Percentiles rank a stretch among this genome's conserved stretches.
phyloP scores from a whole-genome alignment of 2,329 filamentous ascomycete species.

The Uncinocarpus reesii region DNA sequence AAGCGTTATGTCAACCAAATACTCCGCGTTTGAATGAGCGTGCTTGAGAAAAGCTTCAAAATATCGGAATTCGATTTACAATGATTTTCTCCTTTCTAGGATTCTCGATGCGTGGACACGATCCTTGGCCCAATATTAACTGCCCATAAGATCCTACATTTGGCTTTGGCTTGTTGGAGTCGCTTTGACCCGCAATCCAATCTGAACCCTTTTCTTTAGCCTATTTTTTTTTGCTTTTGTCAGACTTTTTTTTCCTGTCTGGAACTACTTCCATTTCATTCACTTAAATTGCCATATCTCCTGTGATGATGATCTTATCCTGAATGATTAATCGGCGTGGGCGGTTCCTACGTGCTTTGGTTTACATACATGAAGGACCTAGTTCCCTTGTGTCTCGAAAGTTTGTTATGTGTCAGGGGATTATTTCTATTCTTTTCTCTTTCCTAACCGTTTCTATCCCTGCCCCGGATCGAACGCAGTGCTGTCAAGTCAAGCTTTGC shows the following conservation, averaged over 20 bases:
- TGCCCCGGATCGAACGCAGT: neutral
- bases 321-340: conserved; percentile 20
- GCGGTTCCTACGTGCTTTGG: conserved; percentile 23
- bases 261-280: conserved; percentile 22
- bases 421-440: conserved; percentile 9
- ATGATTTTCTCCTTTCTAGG: conserved; percentile 19
- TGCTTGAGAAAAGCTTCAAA: conserved; percentile 5
- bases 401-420: conserved; percentile 8
- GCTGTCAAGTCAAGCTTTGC: neutral
- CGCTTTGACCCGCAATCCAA: conserved; percentile 16
- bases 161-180: conserved; percentile 22
- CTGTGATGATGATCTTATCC: conserved; percentile 22
- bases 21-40: conserved; percentile 2
- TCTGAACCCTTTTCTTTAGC: conserved; percentile 18
- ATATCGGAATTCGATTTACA: conserved; percentile 20
- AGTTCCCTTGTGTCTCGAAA: conserved; percentile 14
- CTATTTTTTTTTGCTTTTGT: conserved; percentile 21
- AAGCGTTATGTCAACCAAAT: conserved; percentile 6
- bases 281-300: conserved; percentile 24
- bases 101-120: conserved; percentile 20
- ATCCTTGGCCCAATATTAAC: conserved; percentile 17
- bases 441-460: conserved; percentile 5
- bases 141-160: conserved; percentile 18
- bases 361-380: conserved; percentile 19
- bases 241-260: conserved; percentile 15